These are phyloP conservation scores for Hymenochaete sp. DNA, from an alignment of 1,284 basidiomycete genomes.

Conservation along the genomic window DNA sequence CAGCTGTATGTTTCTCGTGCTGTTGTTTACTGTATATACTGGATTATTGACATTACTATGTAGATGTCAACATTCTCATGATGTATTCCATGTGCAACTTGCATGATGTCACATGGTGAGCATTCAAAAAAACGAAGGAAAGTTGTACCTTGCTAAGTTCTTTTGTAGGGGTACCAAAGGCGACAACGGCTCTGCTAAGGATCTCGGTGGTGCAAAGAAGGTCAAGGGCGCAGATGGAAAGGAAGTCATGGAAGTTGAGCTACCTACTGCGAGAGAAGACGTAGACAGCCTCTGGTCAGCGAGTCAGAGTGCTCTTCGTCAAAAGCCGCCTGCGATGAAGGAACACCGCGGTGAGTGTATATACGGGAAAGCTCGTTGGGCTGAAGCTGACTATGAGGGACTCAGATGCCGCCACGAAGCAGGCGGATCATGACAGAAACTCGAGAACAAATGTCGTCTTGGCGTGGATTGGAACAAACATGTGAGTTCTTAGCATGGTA, in stretches of 20 bases:
- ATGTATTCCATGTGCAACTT: constrained; percentile 88
- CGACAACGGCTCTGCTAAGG: constrained; percentile 77
- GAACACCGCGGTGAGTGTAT: constrained; percentile 46
- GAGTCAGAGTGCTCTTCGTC: constrained; percentile 56
- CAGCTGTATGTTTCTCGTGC: constrained; percentile 44
- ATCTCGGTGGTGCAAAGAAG: constrained; percentile 83
- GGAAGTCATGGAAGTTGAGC: constrained; percentile 76
- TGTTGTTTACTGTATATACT: constrained; percentile 14
- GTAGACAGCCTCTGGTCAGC: constrained; percentile 81
- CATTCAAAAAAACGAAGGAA: neutral
- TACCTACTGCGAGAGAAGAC: constrained; percentile 75
- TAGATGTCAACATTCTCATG: constrained; percentile 86
- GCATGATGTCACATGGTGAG: constrained; percentile 79
- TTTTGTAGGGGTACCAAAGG: constrained; percentile 75
- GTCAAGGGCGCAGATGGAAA: constrained; percentile 77
- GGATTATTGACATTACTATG: constrained; percentile 17
- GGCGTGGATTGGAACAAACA: constrained; percentile 79
- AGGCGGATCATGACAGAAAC: constrained; percentile 78
- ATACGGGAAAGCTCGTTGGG: neutral
- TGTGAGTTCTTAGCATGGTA: constrained; percentile 36
- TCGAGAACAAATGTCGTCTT: constrained; percentile 80
- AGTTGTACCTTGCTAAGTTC: constrained; percentile 3
- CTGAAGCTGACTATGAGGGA: neutral
- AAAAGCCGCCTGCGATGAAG: constrained; percentile 59
- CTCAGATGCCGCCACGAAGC: constrained; percentile 73